These are phyloP conservation scores for Sporisorium graminicola DNA, from an alignment of 1,284 basidiomycete genomes.

Conservation along the genomic window DNA sequence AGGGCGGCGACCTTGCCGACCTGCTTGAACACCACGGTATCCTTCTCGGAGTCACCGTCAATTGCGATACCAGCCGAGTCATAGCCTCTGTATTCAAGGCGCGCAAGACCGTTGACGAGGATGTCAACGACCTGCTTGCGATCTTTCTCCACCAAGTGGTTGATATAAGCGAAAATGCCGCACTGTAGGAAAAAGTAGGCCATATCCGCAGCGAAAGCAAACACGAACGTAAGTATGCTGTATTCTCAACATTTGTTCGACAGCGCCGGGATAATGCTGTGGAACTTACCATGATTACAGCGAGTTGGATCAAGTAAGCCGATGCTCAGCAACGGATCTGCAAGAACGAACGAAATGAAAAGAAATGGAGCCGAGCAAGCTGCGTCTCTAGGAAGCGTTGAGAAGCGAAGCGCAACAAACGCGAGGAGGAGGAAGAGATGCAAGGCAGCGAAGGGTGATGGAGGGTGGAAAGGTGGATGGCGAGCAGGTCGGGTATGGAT, in stretches of 20 bases:
- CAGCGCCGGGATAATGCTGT: too few species aligned
- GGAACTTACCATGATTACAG: conserved; percentile 42
- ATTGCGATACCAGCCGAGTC: conserved; percentile 93
- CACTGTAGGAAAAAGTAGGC: conserved; percentile 45
- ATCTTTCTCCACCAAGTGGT: conserved; percentile 74
- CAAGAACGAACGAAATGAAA: conserved; percentile 18
- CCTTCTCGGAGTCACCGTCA: conserved; percentile 88
- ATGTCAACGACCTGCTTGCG: conserved; percentile 93
- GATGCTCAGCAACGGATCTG: conserved; percentile 42
- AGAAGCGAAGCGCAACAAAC: conserved; percentile 11
- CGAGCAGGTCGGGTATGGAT: conserved; percentile 6
- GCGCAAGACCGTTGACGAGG: conserved; percentile 89
- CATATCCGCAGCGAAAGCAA: not conserved
- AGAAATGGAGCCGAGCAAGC: conserved; percentile 21
- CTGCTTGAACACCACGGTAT: conserved; percentile 91
- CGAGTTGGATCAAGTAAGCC: conserved; percentile 18
- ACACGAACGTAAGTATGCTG: not conserved
- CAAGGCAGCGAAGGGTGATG: conserved; percentile 23
- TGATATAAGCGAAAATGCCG: conserved; percentile 70
- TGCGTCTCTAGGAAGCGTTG: conserved; percentile 29
- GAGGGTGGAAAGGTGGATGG: conserved; percentile 11
- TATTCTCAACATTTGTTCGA: not conserved
- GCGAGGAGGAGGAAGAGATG: conserved; percentile 7
- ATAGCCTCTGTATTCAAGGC: conserved; percentile 98
- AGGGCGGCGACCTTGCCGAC: conserved; percentile 97